These are phyloP conservation scores for Kodamaea neixiangensis DNA, from an alignment of 805 yeast genomes.

Conservation along the genomic window DNA sequence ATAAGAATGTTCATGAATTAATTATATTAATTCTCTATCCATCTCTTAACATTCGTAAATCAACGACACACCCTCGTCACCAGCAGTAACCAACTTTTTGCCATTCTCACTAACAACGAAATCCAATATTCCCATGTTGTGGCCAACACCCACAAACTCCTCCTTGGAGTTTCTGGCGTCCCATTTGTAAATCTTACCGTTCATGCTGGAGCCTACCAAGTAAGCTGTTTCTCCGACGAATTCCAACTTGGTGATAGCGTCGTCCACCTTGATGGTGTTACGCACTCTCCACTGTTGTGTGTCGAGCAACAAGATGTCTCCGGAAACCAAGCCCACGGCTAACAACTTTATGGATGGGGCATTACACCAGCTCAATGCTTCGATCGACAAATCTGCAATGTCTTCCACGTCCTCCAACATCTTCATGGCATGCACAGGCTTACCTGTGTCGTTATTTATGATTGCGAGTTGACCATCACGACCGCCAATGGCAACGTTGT, in stretches of 20 bases:
- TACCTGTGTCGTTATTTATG: conserved; percentile 74
- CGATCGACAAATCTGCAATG: conserved; percentile 45
- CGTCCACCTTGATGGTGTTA: conserved; percentile 66
- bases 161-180: conserved; percentile 85
- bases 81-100: conserved; percentile 80
- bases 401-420: conserved; percentile 58
- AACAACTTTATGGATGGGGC: conserved; percentile 54
- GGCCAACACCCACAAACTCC: conserved; percentile 82
- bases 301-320: conserved; percentile 81
- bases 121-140: conserved; percentile 90
- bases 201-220: conserved; percentile 74
- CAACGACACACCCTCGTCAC: conserved; percentile 93
- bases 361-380: conserved; percentile 75
- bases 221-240: conserved; percentile 62
- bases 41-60: conserved; percentile 49
- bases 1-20: too few species aligned
- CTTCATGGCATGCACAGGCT: conserved; percentile 63
- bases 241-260: conserved; percentile 77
- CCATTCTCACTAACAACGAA: conserved; percentile 71
- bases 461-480: conserved; percentile 84
- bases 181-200: conserved; percentile 84
- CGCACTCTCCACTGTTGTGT: conserved; percentile 85
- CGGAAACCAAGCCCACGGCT: conserved; percentile 89
- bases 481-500: conserved; percentile 75
- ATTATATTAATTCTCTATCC: too few species aligned